Evolutionary conservation across 805 yeast genomes (phyloP).

Genomic region (Kuraishia borneana): DNA sequence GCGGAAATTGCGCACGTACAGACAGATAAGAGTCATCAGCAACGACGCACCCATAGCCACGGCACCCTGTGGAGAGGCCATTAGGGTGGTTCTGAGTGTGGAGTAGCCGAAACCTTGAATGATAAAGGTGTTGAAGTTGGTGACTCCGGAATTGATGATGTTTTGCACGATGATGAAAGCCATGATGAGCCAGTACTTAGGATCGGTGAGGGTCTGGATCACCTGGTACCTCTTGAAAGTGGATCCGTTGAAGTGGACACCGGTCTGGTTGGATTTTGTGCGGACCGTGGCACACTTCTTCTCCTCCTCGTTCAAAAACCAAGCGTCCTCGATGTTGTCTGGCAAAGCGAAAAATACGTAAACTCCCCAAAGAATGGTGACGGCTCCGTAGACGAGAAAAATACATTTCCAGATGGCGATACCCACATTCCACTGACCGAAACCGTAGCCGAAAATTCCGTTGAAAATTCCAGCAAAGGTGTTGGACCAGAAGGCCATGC

Average conservation of each 20-base stretch:
- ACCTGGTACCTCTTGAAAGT: constrained; percentile 33
- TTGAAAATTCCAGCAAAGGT: background rate
- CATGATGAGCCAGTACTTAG: constrained; percentile 31
- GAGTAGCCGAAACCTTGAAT: background rate
- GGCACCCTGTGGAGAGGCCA: constrained; percentile 1
- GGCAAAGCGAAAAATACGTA: constrained; percentile 24
- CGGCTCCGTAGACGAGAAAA: constrained; percentile 42
- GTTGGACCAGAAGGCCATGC: constrained; percentile 7
- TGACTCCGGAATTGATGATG: constrained; percentile 37
- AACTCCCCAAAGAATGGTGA: constrained; percentile 41
- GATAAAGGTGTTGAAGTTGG: background rate
- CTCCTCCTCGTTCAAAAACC: constrained; percentile 13
- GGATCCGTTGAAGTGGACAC: constrained; percentile 31
- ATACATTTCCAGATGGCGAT: constrained; percentile 50
- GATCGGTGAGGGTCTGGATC: constrained; percentile 33
- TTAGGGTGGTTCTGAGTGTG: background rate
- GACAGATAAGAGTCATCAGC: constrained; percentile 7
- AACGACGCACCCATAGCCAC: too few relatives aligned
- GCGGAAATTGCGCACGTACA: constrained; percentile 19
- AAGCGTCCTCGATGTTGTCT: background rate
- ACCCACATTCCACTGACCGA: constrained; percentile 13
- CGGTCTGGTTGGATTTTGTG: constrained; percentile 37
- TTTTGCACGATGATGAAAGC: constrained; percentile 27
- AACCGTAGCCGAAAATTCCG: background rate
- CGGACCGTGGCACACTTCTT: constrained; percentile 29